Evolutionary conservation across 305 asterid species (phyloP), one percentile per base, ranked within the genome.

Genomic region (Fraxinus platypoda): DNA sequence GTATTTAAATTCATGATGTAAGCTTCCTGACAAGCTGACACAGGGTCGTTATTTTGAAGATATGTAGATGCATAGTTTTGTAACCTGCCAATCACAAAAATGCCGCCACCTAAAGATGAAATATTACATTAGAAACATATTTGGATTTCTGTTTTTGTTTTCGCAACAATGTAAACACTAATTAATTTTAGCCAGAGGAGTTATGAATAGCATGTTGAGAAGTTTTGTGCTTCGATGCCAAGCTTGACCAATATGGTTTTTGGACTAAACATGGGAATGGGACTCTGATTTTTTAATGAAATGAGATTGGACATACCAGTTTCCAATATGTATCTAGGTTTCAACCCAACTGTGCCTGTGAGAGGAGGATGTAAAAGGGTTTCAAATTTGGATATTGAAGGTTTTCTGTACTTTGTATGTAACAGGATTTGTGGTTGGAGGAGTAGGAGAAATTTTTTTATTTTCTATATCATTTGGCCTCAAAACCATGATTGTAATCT

Each of bases 321-420:
- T 12, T 62, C 33, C n/a, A 49, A 8, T 9, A 34, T 59, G 33
- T 30, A 62, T 78, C 35, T 33, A 62, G 35, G 23, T 62, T 46
- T 37, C 49, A 38, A 68, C 75, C 77, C 57, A n/a, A 25, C 21
- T 70, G 37, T 66, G 33, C 25, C 37, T 1, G 57, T 30, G 33
- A 49, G 8, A 12, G 26, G 77, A 33, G 41, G 30, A 23, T 74
- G 62, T 81, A 34, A 74, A 26, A 9, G 8, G 28, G 34, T 33
- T 81, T 54, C 38, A 52, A 13, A 26, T 21, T 3, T 43, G 46
- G 23, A 17, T 17, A 74, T 73, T n/a, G 26, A 17, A 68, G 19
- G 74, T 25, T 72, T 30, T 54, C 59, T 21, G 80, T 41, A 64
- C 43, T 57, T 81, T 59, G 80, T 62, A 8, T 73, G 31, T 23